Base-by-base conservation (phyloP, 257 asterid species). In the Linaria vulgaris region DNA sequence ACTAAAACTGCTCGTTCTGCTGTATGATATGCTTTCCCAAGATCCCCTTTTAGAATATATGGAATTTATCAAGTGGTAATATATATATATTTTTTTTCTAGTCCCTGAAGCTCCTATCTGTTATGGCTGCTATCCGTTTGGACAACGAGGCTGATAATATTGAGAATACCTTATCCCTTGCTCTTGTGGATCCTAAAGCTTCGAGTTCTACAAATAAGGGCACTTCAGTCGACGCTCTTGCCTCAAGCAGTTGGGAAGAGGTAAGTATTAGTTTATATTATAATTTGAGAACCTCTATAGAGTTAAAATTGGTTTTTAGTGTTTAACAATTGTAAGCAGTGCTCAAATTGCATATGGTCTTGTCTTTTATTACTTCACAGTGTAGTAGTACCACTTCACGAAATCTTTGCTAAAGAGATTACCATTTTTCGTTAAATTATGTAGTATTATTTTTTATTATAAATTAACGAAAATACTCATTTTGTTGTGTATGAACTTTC, bases 221-320 rank as follows among this genome's bases (percentile, higher is more conserved):
- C 75, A 47, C 67, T 64, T 74, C 86, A 55, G 45, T 72, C 55
- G 97, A 91, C 66, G 82, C 91, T 70, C 96, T 90, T 48, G 96
- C 97, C 60, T 85, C 96, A 22, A 90, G 94, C 84, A 80, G 83
- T 69, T 91, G 97, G 97, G 87, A 85, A 51, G 79, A 80, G 94
- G 97, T 91, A 80, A 45, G 64, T 66, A 48, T 50, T 62, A 52
- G 25, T 68, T 69, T 52, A 7, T 3, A 34, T 34, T 34, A 34
- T 34, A 34, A 3, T 34, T 7, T 34, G 41, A 34, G 10, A 34
- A 1, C 10, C 41, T 34, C 41, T 34, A 10, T 24, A 9, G 39
- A 20, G 56, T 70, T 24, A 13, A 49, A 60, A 41, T 54, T 30
- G 41, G 38, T 46, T 27, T 22, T 47, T 60, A 3, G 13, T 16